Conservation (phyloP, 2,329 filamentous ascomycete genomes). For the Gliomastix tumulicola region DNA sequence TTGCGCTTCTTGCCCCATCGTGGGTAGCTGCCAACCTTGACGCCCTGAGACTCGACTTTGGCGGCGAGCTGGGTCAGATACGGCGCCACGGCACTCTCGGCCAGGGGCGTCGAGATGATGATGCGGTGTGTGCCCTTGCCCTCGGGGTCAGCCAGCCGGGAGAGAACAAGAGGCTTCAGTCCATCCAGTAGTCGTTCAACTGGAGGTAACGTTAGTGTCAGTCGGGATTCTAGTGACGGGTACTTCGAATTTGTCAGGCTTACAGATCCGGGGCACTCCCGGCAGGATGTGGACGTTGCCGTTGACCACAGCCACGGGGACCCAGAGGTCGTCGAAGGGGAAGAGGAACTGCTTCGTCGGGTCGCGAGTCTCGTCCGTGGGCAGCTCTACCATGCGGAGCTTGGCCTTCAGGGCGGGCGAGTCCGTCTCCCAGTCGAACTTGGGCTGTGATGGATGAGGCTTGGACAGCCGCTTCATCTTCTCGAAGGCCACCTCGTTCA, state of each 20-base stretch:
- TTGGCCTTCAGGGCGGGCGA: slow-evolving; percentile 74
- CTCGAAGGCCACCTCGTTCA: slow-evolving; percentile 70
- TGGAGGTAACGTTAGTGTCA: slow-evolving; percentile 12
- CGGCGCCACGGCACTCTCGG: slow-evolving; percentile 77
- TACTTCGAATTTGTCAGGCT: slow-evolving; percentile 16
- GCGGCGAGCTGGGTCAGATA: slow-evolving; percentile 76
- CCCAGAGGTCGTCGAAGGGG: slow-evolving; percentile 77
- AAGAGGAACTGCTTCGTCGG: slow-evolving; percentile 71
- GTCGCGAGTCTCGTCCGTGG: slow-evolving; percentile 61
- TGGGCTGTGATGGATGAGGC: slow-evolving; percentile 62
- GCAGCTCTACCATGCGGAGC: slow-evolving; percentile 84
- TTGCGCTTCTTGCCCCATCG: slow-evolving; percentile 83
- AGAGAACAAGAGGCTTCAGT: slow-evolving; percentile 62
- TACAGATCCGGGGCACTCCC: slow-evolving; percentile 76
- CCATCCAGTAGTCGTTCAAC: slow-evolving; percentile 72
- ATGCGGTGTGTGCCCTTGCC: slow-evolving; percentile 75
- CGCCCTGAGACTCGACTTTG: slow-evolving; percentile 64
- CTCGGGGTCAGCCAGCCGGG: slow-evolving; percentile 70
- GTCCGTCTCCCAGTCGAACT: slow-evolving; percentile 80
- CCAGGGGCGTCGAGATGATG: slow-evolving; percentile 78
- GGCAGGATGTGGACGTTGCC: slow-evolving; percentile 91
- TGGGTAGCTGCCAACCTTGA: slow-evolving; percentile 95
- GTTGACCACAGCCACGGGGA: slow-evolving; percentile 82
- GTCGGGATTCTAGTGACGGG: not conserved
- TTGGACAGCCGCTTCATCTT: slow-evolving; percentile 80